Base-by-base conservation (phyloP, 371 early-diverging fungal species). In the Mortierella sp. region DNA sequence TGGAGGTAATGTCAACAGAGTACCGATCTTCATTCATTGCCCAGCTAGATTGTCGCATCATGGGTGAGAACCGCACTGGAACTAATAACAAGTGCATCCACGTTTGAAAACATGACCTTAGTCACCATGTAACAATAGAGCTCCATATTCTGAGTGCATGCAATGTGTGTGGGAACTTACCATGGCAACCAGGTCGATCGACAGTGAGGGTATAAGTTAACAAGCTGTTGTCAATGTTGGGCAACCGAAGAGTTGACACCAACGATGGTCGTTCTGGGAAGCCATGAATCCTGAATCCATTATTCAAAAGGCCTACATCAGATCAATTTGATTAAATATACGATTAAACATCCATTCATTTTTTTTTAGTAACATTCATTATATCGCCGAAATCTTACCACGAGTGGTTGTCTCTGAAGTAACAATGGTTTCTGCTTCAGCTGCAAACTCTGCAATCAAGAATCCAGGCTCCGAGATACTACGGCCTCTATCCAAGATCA, bases 21-120 rank as follows among this genome's bases (percentile, higher is more conserved):
- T 91, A 94, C 61, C 91, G 93, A 62, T 91, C 91, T 75, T 95
- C 95, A 63, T 90, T 88, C 87, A 90, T 88, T 22, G 87, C 83
- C 15, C 89, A 90, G 50, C 93, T 92, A 0, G 94, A 92, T 72
- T 94, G 94, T 5, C 92, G 84, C 13, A 93, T 64, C 70, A 92
- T 85, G 4, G 90, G 87, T 1, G 87, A 78, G 67, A 91, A 92
- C 19, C 85, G 58, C 50, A 76, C 70, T 3, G 68, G 69, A 10
- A 57, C 69, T 66, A 57, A 5, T 28, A 52, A 48, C 11, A 62
- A 21, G 19, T n/a, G n/a, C 7, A 59, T 19, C 4, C 19, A 48
- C 16, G 15, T 43, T 43, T 43, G 16, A n/a, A 36, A 38, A 59
- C 5, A 38, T 36, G 21, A 40, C 24, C 38, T 28, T 28, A 28